Evolutionary conservation across 257 asterid species (phyloP).

Genomic region (Solanum sitiens): DNA sequence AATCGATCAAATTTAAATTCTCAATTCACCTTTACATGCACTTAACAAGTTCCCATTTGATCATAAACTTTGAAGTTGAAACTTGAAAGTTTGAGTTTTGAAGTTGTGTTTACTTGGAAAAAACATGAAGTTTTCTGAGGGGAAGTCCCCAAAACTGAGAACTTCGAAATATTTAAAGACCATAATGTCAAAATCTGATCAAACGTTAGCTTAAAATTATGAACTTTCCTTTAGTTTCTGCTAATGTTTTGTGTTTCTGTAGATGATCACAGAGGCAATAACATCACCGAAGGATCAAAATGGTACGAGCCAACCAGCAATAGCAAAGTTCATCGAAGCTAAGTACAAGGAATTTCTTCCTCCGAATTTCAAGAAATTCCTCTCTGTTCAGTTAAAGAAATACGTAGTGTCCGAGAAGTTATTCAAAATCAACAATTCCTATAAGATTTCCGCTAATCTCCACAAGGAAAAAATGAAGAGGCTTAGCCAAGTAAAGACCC

Average conservation of each 20-base stretch:
- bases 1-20: background rate
- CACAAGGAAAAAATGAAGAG: conserved; percentile 9
- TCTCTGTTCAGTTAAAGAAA: conserved; percentile 40
- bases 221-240: background rate
- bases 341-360: conserved; percentile 35
- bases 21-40: background rate
- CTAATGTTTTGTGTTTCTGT: background rate
- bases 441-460: conserved; percentile 22
- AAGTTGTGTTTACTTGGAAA: background rate
- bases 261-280: conserved; percentile 58
- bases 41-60: background rate
- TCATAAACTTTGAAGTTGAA: background rate
- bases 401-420: conserved; percentile 39
- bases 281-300: conserved; percentile 43
- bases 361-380: conserved; percentile 31
- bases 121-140: background rate
- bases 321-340: conserved; percentile 39
- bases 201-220: background rate
- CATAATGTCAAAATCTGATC: background rate
- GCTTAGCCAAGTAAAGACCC: conserved; percentile 43
- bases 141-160: background rate
- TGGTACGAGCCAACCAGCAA: conserved; percentile 55
- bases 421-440: conserved; percentile 30
- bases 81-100: too few species aligned
- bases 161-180: background rate